Percentiles rank a stretch among this genome's conserved stretches.
phyloP scores from a whole-genome alignment of 805 yeast species.

The Schwanniomyces polymorphus region DNA sequence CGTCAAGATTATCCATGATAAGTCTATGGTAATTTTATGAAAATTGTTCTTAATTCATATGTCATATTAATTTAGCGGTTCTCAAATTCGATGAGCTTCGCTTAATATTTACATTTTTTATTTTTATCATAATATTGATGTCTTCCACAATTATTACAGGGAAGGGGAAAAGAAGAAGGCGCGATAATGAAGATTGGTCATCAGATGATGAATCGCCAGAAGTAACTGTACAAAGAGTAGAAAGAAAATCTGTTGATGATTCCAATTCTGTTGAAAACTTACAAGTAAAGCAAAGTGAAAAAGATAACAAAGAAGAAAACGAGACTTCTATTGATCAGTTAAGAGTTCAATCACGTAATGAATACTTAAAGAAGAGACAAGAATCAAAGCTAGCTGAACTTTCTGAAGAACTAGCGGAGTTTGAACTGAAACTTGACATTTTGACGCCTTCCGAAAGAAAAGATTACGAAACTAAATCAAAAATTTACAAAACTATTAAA shows the following conservation, averaged over 20 bases:
- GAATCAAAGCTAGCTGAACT: slow-evolving; percentile 16
- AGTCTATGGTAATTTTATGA: not conserved
- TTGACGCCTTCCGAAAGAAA: slow-evolving; percentile 10
- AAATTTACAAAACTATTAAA: slow-evolving; percentile 14
- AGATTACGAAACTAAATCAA: slow-evolving; percentile 17
- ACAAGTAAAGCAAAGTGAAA: not conserved
- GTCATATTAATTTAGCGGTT: not conserved
- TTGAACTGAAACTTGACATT: slow-evolving; percentile 1
- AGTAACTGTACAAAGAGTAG: not conserved
- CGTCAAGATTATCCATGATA: not conserved
- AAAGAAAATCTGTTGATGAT: not conserved
- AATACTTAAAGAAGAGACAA: slow-evolving; percentile 21
- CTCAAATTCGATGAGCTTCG: not conserved
- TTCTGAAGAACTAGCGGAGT: slow-evolving; percentile 12
- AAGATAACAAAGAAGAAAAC: not conserved
- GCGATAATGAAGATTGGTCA: slow-evolving; percentile 15
- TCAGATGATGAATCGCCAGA: slow-evolving; percentile 5
- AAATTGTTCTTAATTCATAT: not conserved
- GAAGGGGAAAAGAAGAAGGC: slow-evolving; percentile 13
- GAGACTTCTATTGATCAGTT: slow-evolving; percentile 5
- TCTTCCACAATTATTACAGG: slow-evolving; percentile 7
- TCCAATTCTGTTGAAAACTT: not conserved
- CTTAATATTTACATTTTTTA: not conserved
- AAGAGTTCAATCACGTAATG: slow-evolving; percentile 16
- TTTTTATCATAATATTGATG: slow-evolving; percentile 2